Conservation (phyloP, 1,284 basidiomycete genomes). For the Polyporus tsugae region DNA sequence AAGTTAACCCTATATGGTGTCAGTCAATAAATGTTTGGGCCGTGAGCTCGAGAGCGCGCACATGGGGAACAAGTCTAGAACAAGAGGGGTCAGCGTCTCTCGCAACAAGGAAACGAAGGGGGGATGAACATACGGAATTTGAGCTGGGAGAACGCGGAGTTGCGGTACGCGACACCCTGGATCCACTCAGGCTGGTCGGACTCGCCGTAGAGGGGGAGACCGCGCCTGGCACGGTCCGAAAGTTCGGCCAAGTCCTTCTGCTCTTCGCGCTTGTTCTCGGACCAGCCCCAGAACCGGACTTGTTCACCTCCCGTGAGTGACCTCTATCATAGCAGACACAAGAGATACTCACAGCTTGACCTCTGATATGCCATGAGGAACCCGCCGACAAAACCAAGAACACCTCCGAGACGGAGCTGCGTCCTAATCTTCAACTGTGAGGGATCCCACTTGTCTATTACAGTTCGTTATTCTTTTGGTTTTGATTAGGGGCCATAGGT, state of each 20-base stretch:
- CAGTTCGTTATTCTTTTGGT: slow-evolving; percentile 3
- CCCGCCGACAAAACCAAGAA: slow-evolving; percentile 84
- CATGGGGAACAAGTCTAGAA: slow-evolving; percentile 73
- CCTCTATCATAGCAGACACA: slow-evolving; percentile 12
- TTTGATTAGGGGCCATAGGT: not conserved
- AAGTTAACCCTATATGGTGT: slow-evolving; percentile 81
- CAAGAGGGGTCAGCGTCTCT: slow-evolving; percentile 13
- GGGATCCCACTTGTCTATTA: slow-evolving; percentile 56
- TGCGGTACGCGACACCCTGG: slow-evolving; percentile 88
- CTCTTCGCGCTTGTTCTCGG: slow-evolving; percentile 89
- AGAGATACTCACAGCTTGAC: slow-evolving; percentile 73
- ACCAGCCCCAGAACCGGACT: slow-evolving; percentile 98
- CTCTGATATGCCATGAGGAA: slow-evolving; percentile 96
- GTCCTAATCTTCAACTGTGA: slow-evolving; percentile 51
- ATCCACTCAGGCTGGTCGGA: slow-evolving; percentile 88
- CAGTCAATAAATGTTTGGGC: slow-evolving; percentile 14
- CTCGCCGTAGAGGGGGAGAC: slow-evolving; percentile 87
- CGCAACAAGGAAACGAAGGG: not conserved
- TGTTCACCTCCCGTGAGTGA: slow-evolving; percentile 13
- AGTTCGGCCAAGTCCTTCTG: slow-evolving; percentile 82
- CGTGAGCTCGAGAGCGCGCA: slow-evolving; percentile 43
- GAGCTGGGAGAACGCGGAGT: slow-evolving; percentile 92
- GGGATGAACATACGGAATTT: slow-evolving; percentile 79
- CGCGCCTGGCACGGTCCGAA: slow-evolving; percentile 71
- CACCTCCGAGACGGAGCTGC: slow-evolving; percentile 52